Conservation (phyloP, 1,284 basidiomycete genomes). For the Ustilago tritici region DNA sequence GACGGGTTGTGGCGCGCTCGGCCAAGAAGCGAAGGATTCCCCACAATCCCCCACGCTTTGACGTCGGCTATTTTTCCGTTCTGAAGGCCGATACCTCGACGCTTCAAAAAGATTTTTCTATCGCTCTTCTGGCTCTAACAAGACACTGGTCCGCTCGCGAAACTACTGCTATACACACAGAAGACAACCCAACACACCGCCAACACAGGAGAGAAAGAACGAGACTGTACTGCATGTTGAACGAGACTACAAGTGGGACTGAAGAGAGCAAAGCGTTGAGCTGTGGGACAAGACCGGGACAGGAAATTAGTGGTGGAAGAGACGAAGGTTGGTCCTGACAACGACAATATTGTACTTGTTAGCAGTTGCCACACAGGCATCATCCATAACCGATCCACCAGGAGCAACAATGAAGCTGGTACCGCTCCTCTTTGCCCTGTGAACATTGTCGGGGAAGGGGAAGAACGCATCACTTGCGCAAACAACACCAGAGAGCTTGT, state of each 20-base stretch:
- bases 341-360: slow-evolving; percentile 67
- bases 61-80: not conserved
- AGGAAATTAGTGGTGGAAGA: slow-evolving; percentile 67
- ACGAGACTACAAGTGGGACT: slow-evolving; percentile 5
- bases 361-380: slow-evolving; percentile 67
- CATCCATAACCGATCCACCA: slow-evolving; percentile 96
- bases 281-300: slow-evolving; percentile 4
- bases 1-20: not conserved
- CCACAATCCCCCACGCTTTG: not conserved
- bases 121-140: not conserved
- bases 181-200: not conserved
- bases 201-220: not conserved
- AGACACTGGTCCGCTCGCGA: not conserved
- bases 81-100: not conserved
- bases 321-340: slow-evolving; percentile 65
- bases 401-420: slow-evolving; percentile 93
- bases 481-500: slow-evolving; percentile 77
- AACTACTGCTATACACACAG: not conserved
- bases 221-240: slow-evolving; percentile 4
- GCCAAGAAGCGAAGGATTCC: not conserved
- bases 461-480: slow-evolving; percentile 98
- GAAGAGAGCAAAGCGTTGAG: slow-evolving; percentile 4
- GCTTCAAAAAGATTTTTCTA: not conserved
- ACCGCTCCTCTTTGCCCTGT: slow-evolving; percentile 89
- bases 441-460: slow-evolving; percentile 99